phyloP scores from a whole-genome alignment of 305 asterid genomes.

The Fraxinus baroniana region DNA sequence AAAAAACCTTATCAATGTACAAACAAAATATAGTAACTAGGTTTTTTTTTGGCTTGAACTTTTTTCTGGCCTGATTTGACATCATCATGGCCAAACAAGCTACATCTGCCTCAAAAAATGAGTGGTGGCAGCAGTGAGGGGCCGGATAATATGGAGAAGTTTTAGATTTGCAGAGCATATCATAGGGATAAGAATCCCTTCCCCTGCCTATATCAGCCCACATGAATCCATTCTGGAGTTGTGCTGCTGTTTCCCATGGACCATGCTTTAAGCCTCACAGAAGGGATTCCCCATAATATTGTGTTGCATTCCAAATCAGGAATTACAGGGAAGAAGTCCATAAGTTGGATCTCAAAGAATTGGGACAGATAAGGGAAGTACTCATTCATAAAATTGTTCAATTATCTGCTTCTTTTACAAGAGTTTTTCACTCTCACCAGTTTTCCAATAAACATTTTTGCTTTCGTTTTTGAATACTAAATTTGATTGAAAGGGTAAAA shows the following conservation, averaged over 20 bases:
- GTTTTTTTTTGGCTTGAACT: neutral
- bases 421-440: neutral
- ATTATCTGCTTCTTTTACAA: neutral
- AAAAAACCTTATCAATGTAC: neutral
- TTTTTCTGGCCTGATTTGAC: neutral
- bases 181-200: neutral
- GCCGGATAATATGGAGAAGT: neutral
- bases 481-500: neutral
- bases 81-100: neutral
- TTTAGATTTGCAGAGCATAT: neutral
- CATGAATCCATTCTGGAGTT: neutral
- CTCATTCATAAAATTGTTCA: neutral
- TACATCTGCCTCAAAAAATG: neutral
- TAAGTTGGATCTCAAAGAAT: neutral
- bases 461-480: neutral
- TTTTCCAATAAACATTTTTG: neutral
- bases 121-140: neutral
- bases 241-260: neutral
- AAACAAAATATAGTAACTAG: neutral
- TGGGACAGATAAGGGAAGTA: neutral
- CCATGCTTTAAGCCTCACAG: neutral
- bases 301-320: conserved; percentile 2
- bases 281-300: neutral
- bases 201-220: neutral
- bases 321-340: neutral